Evolutionary conservation across 2,329 filamentous ascomycete genomes (phyloP).

Genomic region (Ceratocystis ficicola): DNA sequence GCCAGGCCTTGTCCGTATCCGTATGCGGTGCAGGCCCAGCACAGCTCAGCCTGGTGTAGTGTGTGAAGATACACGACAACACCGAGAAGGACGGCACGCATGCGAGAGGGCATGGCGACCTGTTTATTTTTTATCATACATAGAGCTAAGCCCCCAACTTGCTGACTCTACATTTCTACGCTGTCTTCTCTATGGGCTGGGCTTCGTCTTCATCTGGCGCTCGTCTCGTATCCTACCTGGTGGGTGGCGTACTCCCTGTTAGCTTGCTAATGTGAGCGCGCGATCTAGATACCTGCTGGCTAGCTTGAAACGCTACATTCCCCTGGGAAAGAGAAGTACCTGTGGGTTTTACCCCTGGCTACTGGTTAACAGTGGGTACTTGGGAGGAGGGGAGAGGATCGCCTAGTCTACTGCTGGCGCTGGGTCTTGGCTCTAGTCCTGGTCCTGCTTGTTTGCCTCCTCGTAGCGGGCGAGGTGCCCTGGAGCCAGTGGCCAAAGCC

Average conservation of each 20-base stretch:
- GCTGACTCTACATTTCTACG: no score
- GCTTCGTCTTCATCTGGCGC: background rate
- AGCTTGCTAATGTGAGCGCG: constrained; percentile 27
- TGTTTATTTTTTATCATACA: no score
- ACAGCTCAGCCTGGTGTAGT: no score
- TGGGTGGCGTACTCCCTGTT: constrained; percentile 23
- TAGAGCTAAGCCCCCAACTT: no score
- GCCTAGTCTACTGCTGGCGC: no score
- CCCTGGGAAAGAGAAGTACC: background rate
- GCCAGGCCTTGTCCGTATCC: no score
- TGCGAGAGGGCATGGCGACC: no score
- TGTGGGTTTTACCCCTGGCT: constrained; percentile 15
- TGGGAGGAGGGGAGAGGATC: background rate
- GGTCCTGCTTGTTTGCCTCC: no score
- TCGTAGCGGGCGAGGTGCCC: background rate
- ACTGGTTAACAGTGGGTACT: background rate
- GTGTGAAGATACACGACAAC: no score
- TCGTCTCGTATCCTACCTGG: background rate
- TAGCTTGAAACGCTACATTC: background rate
- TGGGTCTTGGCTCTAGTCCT: no score
- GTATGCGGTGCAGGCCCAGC: no score
- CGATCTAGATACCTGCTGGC: background rate
- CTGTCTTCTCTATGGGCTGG: background rate
- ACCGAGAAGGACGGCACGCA: no score
- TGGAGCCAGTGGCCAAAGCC: background rate